These are phyloP conservation scores for Exophiala alcalophila DNA, from an alignment of 2,329 filamentous ascomycete species.

Conservation along the genomic window DNA sequence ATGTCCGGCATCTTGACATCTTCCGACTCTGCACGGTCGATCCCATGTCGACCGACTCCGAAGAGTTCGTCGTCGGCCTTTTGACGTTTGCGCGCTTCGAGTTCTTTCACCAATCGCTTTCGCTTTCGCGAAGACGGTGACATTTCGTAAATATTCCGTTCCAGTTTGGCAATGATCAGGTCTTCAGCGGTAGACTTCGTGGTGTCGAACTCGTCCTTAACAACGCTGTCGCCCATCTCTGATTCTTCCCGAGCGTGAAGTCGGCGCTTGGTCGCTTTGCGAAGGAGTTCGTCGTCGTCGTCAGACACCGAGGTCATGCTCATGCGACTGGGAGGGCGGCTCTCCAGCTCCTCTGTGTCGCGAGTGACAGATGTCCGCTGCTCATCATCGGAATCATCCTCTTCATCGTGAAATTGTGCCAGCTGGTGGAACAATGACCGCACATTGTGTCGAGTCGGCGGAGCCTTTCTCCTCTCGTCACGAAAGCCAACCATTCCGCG, in stretches of 20 bases:
- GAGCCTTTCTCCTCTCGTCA: conserved; percentile 62
- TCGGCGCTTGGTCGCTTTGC: conserved; percentile 28
- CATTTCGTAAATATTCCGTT: conserved; percentile 45
- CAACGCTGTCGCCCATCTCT: conserved; percentile 29
- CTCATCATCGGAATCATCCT: conserved; percentile 91
- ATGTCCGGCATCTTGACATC: conserved; percentile 38
- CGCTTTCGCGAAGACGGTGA: conserved; percentile 63
- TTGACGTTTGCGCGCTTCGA: conserved; percentile 71
- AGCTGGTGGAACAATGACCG: conserved; percentile 79
- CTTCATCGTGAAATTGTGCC: conserved; percentile 69
- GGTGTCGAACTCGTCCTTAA: conserved; percentile 30
- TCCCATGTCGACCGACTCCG: conserved; percentile 56
- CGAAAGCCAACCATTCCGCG: conserved; percentile 62
- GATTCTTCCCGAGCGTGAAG: conserved; percentile 29
- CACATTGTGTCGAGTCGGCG: conserved; percentile 60
- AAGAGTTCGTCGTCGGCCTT: conserved; percentile 83
- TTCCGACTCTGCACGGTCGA: conserved; percentile 53
- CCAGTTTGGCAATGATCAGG: conserved; percentile 31
- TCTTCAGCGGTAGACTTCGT: conserved; percentile 28
- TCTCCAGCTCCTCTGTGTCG: conserved; percentile 84
- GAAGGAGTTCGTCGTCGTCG: conserved; percentile 47
- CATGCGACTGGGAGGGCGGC: conserved; percentile 71
- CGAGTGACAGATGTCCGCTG: conserved; percentile 62
- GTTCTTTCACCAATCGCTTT: conserved; percentile 68
- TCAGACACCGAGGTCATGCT: conserved; percentile 54